A percentile compares a stretch with the other conserved stretches of the same genome.
These are phyloP conservation scores for Ensete glaucum DNA, from an alignment of 176 grass and related monocot genomes.

Conservation along the genomic window DNA sequence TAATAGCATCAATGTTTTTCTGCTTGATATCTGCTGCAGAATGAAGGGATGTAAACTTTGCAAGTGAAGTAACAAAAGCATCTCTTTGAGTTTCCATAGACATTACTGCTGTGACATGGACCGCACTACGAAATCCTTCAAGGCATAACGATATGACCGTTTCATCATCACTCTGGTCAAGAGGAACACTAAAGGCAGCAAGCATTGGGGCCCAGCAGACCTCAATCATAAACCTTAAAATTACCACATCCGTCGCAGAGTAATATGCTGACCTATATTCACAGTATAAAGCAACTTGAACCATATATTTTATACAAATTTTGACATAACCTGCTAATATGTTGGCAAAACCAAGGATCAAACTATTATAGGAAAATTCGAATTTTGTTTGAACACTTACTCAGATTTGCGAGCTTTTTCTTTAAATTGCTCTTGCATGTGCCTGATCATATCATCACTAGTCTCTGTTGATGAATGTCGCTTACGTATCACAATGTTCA, in stretches of 20 bases:
- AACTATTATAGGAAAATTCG: background rate
- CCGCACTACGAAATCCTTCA: constrained; percentile 87
- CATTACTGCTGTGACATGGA: constrained; percentile 97
- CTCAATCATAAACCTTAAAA: constrained; percentile 98
- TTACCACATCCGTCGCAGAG: constrained; percentile 89
- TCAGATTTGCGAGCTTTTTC: constrained; percentile 98
- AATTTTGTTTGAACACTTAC: constrained; percentile 42
- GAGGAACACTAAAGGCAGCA: constrained; percentile 97
- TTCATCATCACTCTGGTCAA: constrained; percentile 88
- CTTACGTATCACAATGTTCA: constrained; percentile 94
- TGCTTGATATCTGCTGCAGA: constrained; percentile 90
- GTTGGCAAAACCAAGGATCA: background rate
- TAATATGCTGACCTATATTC: constrained; percentile 86
- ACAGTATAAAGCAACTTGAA: constrained; percentile 18
- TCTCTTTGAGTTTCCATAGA: constrained; percentile 98
- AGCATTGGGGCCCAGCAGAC: constrained; percentile 99
- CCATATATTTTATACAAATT: background rate
- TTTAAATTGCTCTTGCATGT: constrained; percentile 99
- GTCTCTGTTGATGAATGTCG: constrained; percentile 73
- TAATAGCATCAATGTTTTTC: constrained; percentile 96
- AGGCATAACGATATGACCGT: constrained; percentile 77
- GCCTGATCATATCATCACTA: constrained; percentile 91
- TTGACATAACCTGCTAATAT: background rate
- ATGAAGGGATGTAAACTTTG: constrained; percentile 97
- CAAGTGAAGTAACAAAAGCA: constrained; percentile 94